Conservation (phyloP, 1,139 yeast genomes). For the Lipomyces yarrowii region DNA sequence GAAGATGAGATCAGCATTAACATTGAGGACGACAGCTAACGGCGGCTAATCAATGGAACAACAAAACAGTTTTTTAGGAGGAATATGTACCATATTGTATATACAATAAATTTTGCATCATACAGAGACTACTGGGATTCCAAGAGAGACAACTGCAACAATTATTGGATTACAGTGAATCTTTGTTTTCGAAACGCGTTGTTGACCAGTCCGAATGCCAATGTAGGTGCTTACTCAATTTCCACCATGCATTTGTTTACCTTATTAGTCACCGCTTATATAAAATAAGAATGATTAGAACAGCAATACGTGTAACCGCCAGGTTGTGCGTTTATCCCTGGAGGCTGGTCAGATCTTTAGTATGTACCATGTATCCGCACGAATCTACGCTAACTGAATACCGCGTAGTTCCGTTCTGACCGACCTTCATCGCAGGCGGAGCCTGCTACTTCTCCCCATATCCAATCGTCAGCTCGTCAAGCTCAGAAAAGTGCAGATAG, state of each 20-base stretch:
- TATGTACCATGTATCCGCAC: neutral
- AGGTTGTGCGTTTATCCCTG: neutral
- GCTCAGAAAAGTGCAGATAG: neutral
- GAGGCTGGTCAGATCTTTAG: neutral
- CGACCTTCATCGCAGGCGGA: neutral
- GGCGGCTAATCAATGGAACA: too few relatives aligned
- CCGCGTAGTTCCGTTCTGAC: neutral
- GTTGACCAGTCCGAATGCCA: neutral
- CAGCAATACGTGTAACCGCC: neutral
- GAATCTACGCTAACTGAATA: neutral
- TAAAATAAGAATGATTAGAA: neutral
- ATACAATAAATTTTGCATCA: neutral
- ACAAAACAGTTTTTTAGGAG: neutral
- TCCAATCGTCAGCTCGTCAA: neutral
- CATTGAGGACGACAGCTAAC: neutral
- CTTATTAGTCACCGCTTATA: neutral
- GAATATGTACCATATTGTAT: neutral
- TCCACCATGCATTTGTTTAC: neutral
- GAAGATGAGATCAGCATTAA: neutral
- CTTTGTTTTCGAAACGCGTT: neutral
- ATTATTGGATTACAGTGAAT: neutral
- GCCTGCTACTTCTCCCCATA: neutral
- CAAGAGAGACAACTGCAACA: neutral
- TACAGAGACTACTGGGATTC: neutral
- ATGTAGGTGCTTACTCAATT: neutral